These are phyloP conservation scores for Emmonsia crescens DNA, from an alignment of 2,329 filamentous ascomycete genomes.

Conservation along the genomic window DNA sequence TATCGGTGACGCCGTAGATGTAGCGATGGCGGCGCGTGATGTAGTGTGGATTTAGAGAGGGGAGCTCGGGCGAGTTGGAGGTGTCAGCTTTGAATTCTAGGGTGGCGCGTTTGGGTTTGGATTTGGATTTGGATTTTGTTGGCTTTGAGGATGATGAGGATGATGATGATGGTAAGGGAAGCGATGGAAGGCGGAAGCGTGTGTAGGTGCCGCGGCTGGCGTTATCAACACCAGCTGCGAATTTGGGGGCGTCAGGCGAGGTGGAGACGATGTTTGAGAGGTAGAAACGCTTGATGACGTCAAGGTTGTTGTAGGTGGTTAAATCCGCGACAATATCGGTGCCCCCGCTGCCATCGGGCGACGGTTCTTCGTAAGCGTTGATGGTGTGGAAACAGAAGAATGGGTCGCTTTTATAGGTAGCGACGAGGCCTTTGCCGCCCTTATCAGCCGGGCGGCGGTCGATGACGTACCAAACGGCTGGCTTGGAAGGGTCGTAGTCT, in stretches of 20 bases:
- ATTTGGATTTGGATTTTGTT: background rate
- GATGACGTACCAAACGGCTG: slow-evolving; percentile 62
- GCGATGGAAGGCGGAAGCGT: slow-evolving; percentile 28
- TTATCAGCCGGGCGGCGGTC: slow-evolving; percentile 43
- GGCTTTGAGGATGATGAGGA: slow-evolving; percentile 6
- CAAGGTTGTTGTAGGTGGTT: slow-evolving; percentile 51
- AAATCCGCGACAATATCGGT: slow-evolving; percentile 55
- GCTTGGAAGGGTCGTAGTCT: slow-evolving; percentile 47
- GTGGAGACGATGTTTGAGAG: slow-evolving; percentile 57
- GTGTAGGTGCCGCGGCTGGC: slow-evolving; percentile 17
- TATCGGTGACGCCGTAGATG: slow-evolving; percentile 38
- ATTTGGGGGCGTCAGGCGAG: slow-evolving; percentile 36
- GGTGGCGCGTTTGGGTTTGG: slow-evolving; percentile 10
- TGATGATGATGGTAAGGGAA: slow-evolving; percentile 16
- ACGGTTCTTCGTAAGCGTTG: slow-evolving; percentile 61
- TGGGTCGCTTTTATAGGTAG: slow-evolving; percentile 54
- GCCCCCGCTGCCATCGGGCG: slow-evolving; percentile 22
- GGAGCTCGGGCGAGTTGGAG: slow-evolving; percentile 34
- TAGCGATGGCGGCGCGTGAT: slow-evolving; percentile 39
- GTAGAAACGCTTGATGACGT: slow-evolving; percentile 58
- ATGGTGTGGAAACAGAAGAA: slow-evolving; percentile 72
- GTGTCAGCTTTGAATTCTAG: slow-evolving; percentile 20
- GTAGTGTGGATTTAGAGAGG: slow-evolving; percentile 39
- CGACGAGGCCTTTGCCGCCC: slow-evolving; percentile 53
- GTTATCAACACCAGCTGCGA: slow-evolving; percentile 30